Evolutionary conservation across 2,329 filamentous ascomycete genomes (phyloP), one percentile per base, ranked within the genome.

Genomic region (Fusarium sp.): DNA sequence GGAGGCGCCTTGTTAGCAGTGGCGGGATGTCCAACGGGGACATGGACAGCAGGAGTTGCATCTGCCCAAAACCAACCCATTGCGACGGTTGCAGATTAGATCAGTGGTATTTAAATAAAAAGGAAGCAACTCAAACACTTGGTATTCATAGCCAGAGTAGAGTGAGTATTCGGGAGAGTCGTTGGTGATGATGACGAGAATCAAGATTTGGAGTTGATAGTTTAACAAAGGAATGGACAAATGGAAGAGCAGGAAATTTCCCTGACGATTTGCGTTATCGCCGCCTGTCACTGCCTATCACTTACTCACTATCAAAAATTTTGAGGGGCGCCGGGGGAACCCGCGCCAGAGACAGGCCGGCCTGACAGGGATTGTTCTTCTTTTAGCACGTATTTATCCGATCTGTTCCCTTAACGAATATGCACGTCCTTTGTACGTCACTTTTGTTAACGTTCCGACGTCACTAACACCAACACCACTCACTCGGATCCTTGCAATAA

Each of bases 11-110:
- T 63, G 43, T 72, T 67, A 57, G 65, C 61, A 53, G 68, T 66
- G 45, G 67, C 61, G 43, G 73, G 71, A 63, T 76, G 76, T 53
- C 74, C 71, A 45, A 68, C 64, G 29, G 75, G 71, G 36, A 73
- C 68, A 41, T 67, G 72, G 60, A 70, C 70, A n/a, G 74, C 59
- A 50, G 79, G 70, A 41, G 76, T 46, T 55, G 75, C 60, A 60
- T 87, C 84, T 58, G 84, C 82, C 85, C 85, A 88, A 69, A 88
- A 88, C 84, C 84, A 87, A 65, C 85, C 85, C 85, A 87, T 88
- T 55, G 33, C 61, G 58, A 64, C 45, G 47, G 9, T 4, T 35
- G 53, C 32, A 42, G 31, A 49, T 35, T 46, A 31, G 13, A 45
- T 35, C 17, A 19, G 27, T 29, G 39, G 13, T 21, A 43, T 44